These are phyloP conservation scores for Tuber calosporum DNA, from an alignment of 495 filamentous ascomycete genomes.

Conservation along the genomic window DNA sequence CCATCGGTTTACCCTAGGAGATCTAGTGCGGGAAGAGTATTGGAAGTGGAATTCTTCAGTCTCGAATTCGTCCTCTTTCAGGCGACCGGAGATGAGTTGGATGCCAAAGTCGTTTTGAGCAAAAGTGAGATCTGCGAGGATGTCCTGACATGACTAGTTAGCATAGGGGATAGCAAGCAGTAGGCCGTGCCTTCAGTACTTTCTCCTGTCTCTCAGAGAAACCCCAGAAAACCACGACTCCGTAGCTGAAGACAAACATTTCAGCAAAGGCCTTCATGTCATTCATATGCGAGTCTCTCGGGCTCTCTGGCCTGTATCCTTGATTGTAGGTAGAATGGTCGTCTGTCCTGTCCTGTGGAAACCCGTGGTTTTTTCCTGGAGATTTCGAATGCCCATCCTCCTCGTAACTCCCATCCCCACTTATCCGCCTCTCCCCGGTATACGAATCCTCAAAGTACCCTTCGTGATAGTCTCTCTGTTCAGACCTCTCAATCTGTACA, in stretches of 20 bases:
- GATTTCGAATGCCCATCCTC: slow-evolving; percentile 38
- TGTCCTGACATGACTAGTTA: slow-evolving; percentile 49
- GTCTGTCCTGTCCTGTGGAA: slow-evolving; percentile 21
- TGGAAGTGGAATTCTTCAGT: slow-evolving; percentile 99
- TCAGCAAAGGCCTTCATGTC: slow-evolving; percentile 63
- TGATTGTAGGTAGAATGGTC: slow-evolving; percentile 14
- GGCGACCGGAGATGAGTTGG: slow-evolving; percentile 43
- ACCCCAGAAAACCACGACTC: slow-evolving; percentile 98
- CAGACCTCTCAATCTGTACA: slow-evolving; percentile 92
- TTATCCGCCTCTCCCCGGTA: slow-evolving; percentile 40
- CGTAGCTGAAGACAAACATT: slow-evolving; percentile 97
- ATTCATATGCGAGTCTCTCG: slow-evolving; percentile 36
- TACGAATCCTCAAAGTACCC: slow-evolving; percentile 63
- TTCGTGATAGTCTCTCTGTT: slow-evolving; percentile 80
- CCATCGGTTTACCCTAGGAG: slow-evolving; percentile 54
- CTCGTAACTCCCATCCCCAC: slow-evolving; percentile 41
- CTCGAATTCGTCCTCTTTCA: slow-evolving; percentile 71
- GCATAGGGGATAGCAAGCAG: not conserved
- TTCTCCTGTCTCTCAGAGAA: slow-evolving; percentile 93
- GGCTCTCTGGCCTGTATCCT: slow-evolving; percentile 34
- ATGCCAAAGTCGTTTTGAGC: slow-evolving; percentile 51
- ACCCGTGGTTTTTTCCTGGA: slow-evolving; percentile 8
- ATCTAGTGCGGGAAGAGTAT: slow-evolving; percentile 74
- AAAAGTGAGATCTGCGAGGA: slow-evolving; percentile 92
- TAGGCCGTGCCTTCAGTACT: not conserved